phyloP scores from a whole-genome alignment of 345 rosid species.

The Eucalyptus pauciflora region DNA sequence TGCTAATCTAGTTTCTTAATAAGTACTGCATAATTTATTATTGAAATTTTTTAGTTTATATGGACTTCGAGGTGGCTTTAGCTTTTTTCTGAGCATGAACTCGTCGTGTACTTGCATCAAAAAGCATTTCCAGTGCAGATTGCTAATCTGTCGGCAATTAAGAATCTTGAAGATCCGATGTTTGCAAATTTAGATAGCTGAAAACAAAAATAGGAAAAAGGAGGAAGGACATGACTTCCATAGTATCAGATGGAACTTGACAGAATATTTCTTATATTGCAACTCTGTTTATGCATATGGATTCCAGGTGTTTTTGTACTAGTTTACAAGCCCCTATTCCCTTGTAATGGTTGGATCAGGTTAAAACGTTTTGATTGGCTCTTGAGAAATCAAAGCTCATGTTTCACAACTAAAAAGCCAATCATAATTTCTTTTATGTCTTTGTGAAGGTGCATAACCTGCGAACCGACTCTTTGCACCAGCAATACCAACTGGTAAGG shows the following conservation, averaged over 20 bases:
- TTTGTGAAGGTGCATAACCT: slow-evolving; percentile 53
- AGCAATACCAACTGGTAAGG: slow-evolving; percentile 86
- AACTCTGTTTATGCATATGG: not conserved
- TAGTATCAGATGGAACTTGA: not conserved
- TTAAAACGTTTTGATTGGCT: not conserved
- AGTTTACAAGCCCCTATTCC: not conserved
- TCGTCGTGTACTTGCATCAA: not conserved
- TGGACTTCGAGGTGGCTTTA: not conserved
- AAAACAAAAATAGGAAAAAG: not conserved
- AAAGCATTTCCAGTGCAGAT: not conserved
- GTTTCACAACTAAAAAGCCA: not conserved
- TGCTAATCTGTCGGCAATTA: not conserved
- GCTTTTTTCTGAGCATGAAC: not conserved
- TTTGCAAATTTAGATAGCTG: not conserved
- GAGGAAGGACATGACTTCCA: not conserved
- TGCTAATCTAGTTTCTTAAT: not conserved
- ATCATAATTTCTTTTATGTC: not conserved
- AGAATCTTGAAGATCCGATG: not conserved
- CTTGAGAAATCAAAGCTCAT: not conserved
- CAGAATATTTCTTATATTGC: not conserved
- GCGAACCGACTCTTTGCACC: slow-evolving; percentile 57
- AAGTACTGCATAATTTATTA: not conserved
- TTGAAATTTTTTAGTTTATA: not conserved
- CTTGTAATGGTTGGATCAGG: not conserved
- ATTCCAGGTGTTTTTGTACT: not conserved